Conservation (phyloP, 2,329 filamentous ascomycete genomes). For the Cercospora janseana region DNA sequence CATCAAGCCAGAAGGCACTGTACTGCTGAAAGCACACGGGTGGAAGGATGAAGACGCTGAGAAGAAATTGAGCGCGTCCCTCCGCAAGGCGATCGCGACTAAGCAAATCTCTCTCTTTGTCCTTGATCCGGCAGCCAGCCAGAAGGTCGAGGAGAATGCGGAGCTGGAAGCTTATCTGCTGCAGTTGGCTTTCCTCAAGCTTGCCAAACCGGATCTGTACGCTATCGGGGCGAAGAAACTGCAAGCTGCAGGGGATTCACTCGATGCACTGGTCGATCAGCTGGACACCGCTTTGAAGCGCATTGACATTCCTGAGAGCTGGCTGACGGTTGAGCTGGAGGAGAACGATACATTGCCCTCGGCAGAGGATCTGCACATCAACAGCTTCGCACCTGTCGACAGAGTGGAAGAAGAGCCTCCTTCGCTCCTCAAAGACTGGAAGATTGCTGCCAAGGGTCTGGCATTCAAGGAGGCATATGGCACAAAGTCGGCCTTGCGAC, state of each 20-base stretch:
- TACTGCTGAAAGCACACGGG: slow-evolving; percentile 65
- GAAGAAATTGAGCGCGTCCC: slow-evolving; percentile 71
- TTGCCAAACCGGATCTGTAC: slow-evolving; percentile 67
- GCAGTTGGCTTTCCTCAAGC: slow-evolving; percentile 78
- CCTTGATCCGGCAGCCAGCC: slow-evolving; percentile 68
- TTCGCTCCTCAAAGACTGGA: slow-evolving; percentile 70
- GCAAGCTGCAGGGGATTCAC: slow-evolving; percentile 58
- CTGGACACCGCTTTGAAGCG: slow-evolving; percentile 69
- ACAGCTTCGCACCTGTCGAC: slow-evolving; percentile 78
- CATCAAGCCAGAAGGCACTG: slow-evolving; percentile 41
- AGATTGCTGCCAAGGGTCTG: slow-evolving; percentile 79
- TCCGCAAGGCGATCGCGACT: slow-evolving; percentile 69
- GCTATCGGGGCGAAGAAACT: slow-evolving; percentile 65
- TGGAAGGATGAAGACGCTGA: slow-evolving; percentile 87
- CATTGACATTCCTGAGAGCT: slow-evolving; percentile 74
- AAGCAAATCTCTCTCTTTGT: slow-evolving; percentile 71
- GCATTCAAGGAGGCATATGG: slow-evolving; percentile 93
- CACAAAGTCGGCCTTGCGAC: slow-evolving; percentile 70
- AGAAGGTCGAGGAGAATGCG: slow-evolving; percentile 65
- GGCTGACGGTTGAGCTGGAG: slow-evolving; percentile 69
- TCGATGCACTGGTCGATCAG: slow-evolving; percentile 59
- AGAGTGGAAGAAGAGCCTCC: slow-evolving; percentile 70
- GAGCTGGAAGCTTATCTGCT: slow-evolving; percentile 64
- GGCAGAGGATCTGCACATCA: slow-evolving; percentile 66
- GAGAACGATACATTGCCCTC: slow-evolving; percentile 53